A percentile compares a stretch with the other conserved stretches of the same genome.
Conservation (phyloP, 257 asterid species). For the Striga asiatica region DNA sequence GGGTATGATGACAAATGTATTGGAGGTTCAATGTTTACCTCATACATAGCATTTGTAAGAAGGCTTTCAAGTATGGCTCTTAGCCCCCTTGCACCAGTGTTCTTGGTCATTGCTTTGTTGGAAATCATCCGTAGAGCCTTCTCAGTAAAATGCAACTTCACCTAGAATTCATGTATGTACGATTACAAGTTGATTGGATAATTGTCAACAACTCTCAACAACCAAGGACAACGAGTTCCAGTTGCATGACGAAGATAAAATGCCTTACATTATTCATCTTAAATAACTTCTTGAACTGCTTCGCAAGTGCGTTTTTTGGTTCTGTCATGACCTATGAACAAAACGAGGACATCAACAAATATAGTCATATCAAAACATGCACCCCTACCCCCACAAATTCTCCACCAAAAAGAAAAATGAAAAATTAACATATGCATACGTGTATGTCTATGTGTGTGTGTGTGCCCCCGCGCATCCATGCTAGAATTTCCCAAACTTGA, state of each 20-base stretch:
- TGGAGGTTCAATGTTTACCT: conserved; percentile 50
- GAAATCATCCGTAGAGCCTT: conserved; percentile 61
- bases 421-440: no score
- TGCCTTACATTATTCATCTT: conserved; percentile 71
- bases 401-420: neutral
- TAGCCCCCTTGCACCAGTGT: conserved; percentile 94
- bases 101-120: conserved; percentile 60
- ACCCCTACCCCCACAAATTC: no score
- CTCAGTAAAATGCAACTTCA: conserved; percentile 67
- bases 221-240: neutral
- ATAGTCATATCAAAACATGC: neutral
- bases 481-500: neutral
- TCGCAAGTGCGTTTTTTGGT: conserved; percentile 86
- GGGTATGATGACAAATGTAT: neutral
- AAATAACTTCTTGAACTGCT: conserved; percentile 83
- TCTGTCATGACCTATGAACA: conserved; percentile 58
- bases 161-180: conserved; percentile 37
- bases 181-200: conserved; percentile 4
- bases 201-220: conserved; percentile 4
- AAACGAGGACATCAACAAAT: conserved; percentile 12
- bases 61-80: conserved; percentile 77
- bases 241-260: neutral
- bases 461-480: no score
- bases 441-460: no score
- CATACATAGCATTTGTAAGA: conserved; percentile 82